phyloP scores from a whole-genome alignment of 192 early-diverging fungal species.

The Coemansia sp. region DNA sequence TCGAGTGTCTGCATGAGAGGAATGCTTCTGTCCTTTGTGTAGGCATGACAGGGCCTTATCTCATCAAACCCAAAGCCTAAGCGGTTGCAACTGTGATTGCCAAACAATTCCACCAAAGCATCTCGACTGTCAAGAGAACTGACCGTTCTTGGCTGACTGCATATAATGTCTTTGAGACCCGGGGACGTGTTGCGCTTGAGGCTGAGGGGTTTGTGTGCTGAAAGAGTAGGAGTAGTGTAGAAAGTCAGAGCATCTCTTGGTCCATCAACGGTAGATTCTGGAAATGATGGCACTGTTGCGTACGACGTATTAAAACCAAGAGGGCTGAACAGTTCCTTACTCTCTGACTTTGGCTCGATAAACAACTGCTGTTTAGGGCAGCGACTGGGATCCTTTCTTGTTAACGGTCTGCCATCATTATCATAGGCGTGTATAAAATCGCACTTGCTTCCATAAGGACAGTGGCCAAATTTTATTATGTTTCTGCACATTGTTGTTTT shows the following conservation, averaged over 20 bases:
- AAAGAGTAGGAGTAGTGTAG: not conserved
- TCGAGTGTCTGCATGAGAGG: not conserved
- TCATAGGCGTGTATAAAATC: slow-evolving; percentile 35
- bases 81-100: not conserved
- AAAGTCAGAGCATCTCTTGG: not conserved
- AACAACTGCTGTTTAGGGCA: not conserved
- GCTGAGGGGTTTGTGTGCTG: not conserved
- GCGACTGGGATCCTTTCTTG: not conserved
- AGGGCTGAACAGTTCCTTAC: not conserved
- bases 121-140: not conserved
- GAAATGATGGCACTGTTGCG: not conserved
- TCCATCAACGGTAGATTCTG: not conserved
- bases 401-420: not conserved
- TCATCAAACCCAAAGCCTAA: not conserved
- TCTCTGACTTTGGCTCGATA: not conserved
- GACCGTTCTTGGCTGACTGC: not conserved
- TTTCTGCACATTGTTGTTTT: slow-evolving; percentile 37
- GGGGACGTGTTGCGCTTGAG: not conserved
- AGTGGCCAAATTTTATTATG: slow-evolving; percentile 9
- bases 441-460: slow-evolving; percentile 42
- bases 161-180: not conserved
- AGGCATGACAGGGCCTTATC: not conserved
- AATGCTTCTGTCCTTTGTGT: not conserved
- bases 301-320: not conserved
- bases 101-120: not conserved